Conservation (phyloP, 2,329 filamentous ascomycete species). For the Mycosphaerella sp. region DNA sequence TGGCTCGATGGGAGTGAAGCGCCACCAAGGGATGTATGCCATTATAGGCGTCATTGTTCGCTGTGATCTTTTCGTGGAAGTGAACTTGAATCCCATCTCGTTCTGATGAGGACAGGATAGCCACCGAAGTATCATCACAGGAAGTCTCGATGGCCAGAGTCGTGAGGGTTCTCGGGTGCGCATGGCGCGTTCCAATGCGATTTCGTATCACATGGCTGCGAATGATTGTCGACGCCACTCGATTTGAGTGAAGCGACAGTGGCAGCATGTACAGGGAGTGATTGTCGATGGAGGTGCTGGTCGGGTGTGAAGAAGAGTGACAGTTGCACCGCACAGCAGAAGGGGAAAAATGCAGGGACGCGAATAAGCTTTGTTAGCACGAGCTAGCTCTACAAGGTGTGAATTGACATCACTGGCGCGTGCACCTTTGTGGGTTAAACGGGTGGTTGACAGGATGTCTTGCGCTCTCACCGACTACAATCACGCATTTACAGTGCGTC, state of each 20-base stretch:
- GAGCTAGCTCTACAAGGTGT: too few species aligned
- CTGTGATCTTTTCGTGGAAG: conserved; percentile 76
- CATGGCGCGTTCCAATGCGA: not conserved
- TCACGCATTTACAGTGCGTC: too few species aligned
- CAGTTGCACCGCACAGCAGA: not conserved
- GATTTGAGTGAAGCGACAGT: not conserved
- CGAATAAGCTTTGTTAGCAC: not conserved
- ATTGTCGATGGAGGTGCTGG: not conserved
- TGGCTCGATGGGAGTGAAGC: conserved; percentile 66
- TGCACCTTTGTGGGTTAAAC: too few species aligned
- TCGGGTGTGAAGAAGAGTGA: not conserved
- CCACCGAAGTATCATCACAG: conserved; percentile 90
- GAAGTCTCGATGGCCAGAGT: conserved; percentile 74
- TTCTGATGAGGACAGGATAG: conserved; percentile 51
- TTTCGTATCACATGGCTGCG: conserved; percentile 1
- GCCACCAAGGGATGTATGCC: conserved; percentile 77
- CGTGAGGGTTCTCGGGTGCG: conserved; percentile 29
- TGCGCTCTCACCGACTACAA: too few species aligned
- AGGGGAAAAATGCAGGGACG: not conserved
- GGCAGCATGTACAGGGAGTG: conserved; percentile 3
- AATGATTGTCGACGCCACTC: not conserved
- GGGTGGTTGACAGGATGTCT: too few species aligned
- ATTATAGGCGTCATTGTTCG: conserved; percentile 65
- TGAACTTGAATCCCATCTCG: conserved; percentile 37
- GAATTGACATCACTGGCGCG: not conserved